Percentiles rank a stretch among this genome's conserved stretches.
Evolutionary conservation across 345 rosid genomes (phyloP).

Genomic region (Noccaea caerulescens): DNA sequence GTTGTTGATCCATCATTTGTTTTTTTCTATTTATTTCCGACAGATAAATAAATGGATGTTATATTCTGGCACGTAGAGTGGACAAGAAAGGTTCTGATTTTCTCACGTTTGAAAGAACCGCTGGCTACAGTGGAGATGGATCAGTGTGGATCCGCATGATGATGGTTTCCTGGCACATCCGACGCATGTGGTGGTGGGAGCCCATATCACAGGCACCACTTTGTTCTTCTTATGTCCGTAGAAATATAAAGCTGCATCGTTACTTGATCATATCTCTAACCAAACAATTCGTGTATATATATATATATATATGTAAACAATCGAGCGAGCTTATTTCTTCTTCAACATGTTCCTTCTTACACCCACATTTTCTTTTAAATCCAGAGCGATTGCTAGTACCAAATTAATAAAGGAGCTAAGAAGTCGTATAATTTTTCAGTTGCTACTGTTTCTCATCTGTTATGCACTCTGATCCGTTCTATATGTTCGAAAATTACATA

Average conservation of each 20-base stretch:
- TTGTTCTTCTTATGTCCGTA: conserved; percentile 34
- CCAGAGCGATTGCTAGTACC: not conserved
- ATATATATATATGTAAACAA: not conserved
- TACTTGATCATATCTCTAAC: conserved; percentile 23
- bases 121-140: conserved; percentile 31
- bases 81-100: conserved; percentile 26
- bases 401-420: not conserved
- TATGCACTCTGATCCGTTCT: not conserved
- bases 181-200: conserved; percentile 40
- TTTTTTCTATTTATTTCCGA: not conserved
- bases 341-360: not conserved
- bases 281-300: conserved; percentile 2
- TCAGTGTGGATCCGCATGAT: conserved; percentile 30
- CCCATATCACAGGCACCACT: conserved; percentile 39
- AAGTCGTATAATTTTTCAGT: too few relatives aligned
- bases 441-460: not conserved
- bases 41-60: conserved; percentile 38
- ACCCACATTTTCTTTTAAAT: not conserved
- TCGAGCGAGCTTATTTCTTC: not conserved
- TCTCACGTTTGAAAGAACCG: conserved; percentile 20
- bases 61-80: conserved; percentile 17
- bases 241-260: conserved; percentile 26
- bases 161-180: conserved; percentile 25
- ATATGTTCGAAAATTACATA: too few relatives aligned
- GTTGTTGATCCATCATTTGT: conserved; percentile 17